phyloP scores from a whole-genome alignment of 1,139 yeast genomes.

The Yamadazyma atmosphaerica region DNA sequence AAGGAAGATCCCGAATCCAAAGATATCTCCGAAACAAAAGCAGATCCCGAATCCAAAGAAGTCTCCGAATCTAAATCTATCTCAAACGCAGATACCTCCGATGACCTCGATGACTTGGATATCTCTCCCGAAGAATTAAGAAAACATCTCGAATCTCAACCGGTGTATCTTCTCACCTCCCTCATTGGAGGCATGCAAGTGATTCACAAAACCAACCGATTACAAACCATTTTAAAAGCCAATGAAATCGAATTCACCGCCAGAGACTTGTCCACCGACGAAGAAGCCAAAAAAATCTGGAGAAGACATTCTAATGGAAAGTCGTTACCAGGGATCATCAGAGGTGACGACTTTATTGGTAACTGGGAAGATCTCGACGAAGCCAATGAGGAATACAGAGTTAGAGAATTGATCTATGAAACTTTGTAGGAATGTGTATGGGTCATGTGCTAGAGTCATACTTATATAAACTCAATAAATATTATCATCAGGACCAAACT shows the following conservation, averaged over 20 bases:
- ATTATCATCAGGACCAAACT: too few species aligned
- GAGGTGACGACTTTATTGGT: conserved; percentile 90
- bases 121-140: conserved; percentile 48
- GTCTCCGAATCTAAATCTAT: too few species aligned
- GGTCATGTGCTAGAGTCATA: too few species aligned
- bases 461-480: too few species aligned
- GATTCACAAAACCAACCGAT: conserved; percentile 75
- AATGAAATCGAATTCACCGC: conserved; percentile 67
- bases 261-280: conserved; percentile 86
- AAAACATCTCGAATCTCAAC: conserved; percentile 49
- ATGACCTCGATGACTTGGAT: conserved; percentile 34
- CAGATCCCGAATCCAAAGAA: too few species aligned
- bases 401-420: conserved; percentile 58
- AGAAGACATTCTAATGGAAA: conserved; percentile 74
- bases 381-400: conserved; percentile 79
- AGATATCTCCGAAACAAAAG: too few species aligned
- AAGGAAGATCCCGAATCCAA: too few species aligned
- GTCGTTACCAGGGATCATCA: conserved; percentile 83
- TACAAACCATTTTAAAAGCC: conserved; percentile 74
- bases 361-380: conserved; percentile 80
- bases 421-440: conserved; percentile 27
- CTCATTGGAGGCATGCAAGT: conserved; percentile 89
- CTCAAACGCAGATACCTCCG: too few species aligned
- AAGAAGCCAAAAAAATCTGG: conserved; percentile 85
- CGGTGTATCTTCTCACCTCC: conserved; percentile 80